phyloP scores from a whole-genome alignment of 2,329 filamentous ascomycete genomes.

The Fusarium robinianum region DNA sequence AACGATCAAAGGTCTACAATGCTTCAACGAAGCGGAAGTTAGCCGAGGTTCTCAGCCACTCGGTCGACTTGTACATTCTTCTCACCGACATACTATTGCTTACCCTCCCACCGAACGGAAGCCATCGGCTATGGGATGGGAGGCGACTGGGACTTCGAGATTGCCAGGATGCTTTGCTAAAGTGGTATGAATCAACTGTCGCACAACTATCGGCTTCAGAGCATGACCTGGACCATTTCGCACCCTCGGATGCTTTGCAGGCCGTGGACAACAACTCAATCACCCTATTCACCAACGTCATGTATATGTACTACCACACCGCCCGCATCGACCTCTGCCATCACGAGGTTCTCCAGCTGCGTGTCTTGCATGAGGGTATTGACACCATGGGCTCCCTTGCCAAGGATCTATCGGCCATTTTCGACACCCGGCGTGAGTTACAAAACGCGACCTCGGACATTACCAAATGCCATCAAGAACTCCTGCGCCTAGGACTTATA shows the following conservation, averaged over 20 bases:
- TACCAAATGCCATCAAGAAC: slow-evolving; percentile 49
- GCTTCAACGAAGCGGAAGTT: slow-evolving; percentile 6
- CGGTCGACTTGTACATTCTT: slow-evolving; percentile 7
- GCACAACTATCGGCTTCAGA: background rate
- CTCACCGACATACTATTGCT: slow-evolving; percentile 12
- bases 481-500: slow-evolving; percentile 48
- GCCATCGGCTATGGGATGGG: background rate
- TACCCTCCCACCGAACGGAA: slow-evolving; percentile 40
- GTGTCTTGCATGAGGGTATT: slow-evolving; percentile 31
- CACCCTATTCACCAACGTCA: slow-evolving; percentile 50
- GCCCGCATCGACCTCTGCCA: slow-evolving; percentile 50
- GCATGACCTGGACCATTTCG: no score
- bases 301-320: slow-evolving; percentile 55
- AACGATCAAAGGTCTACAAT: slow-evolving; percentile 19
- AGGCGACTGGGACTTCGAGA: background rate
- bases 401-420: slow-evolving; percentile 24
- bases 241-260: no score
- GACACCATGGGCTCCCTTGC: slow-evolving; percentile 40
- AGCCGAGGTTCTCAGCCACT: slow-evolving; percentile 7
- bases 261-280: slow-evolving; percentile 38
- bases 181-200: background rate
- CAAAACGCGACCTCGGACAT: slow-evolving; percentile 48
- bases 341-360: slow-evolving; percentile 49
- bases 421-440: slow-evolving; percentile 46
- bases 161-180: background rate